A percentile compares a stretch with the other conserved stretches of the same genome.
phyloP scores from a whole-genome alignment of 1,284 basidiomycete species.

The Cryptococcus sp. region DNA sequence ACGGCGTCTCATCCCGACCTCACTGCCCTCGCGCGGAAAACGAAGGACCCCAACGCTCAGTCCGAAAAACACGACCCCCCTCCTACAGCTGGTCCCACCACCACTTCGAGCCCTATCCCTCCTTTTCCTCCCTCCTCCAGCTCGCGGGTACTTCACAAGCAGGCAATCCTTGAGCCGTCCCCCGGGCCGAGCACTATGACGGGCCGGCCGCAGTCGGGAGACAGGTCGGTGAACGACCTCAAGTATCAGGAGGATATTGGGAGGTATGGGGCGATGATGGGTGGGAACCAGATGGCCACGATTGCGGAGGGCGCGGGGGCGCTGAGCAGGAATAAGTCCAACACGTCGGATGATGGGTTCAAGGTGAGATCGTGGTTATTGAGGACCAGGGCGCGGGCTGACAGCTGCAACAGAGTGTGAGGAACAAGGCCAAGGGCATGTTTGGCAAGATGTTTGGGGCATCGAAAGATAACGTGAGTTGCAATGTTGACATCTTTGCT shows the following conservation, averaged over 20 bases:
- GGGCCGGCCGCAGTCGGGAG: not conserved
- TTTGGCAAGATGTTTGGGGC: constrained; percentile 49
- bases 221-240: constrained; percentile 5
- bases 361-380: constrained; percentile 26
- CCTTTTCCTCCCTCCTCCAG: not conserved
- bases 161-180: not conserved
- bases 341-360: constrained; percentile 25
- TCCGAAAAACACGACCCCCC: not conserved
- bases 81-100: constrained; percentile 2
- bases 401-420: constrained; percentile 28
- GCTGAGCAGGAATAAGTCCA: constrained; percentile 20
- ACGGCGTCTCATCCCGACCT: constrained; percentile 85
- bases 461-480: constrained; percentile 7
- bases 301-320: constrained; percentile 24
- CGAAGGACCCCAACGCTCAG: constrained; percentile 57
- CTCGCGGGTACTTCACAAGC: not conserved
- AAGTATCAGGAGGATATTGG: constrained; percentile 15
- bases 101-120: not conserved
- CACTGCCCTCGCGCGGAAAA: constrained; percentile 73
- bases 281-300: constrained; percentile 26
- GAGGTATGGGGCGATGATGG: constrained; percentile 11
- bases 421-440: constrained; percentile 43
- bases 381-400: not conserved
- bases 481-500: not conserved
- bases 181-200: not conserved